Evolutionary conservation across 345 rosid species (phyloP).

Genomic region (Hypericum androsaemum): DNA sequence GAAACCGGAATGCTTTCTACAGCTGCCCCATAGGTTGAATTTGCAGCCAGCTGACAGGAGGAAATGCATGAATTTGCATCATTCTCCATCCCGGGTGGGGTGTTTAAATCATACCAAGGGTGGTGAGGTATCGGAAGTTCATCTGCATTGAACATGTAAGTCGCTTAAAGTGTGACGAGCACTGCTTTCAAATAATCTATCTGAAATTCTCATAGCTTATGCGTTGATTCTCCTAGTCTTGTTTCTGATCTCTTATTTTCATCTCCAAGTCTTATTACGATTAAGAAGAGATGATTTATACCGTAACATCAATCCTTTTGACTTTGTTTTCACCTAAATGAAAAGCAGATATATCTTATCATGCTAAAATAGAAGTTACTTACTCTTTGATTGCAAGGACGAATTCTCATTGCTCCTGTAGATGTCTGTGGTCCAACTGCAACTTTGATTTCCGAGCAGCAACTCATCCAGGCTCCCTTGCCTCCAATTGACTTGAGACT

Average conservation of each 20-base stretch:
- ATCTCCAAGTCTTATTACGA: slow-evolving; percentile 1
- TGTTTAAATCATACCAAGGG: slow-evolving; percentile 34
- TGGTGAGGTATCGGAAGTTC: slow-evolving; percentile 31
- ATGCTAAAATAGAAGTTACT: slow-evolving; percentile 11
- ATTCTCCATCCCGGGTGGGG: slow-evolving; percentile 37
- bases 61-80: slow-evolving; percentile 19
- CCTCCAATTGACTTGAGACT: slow-evolving; percentile 21
- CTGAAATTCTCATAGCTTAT: too few relatives aligned
- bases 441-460: slow-evolving; percentile 18
- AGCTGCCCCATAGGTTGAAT: slow-evolving; percentile 25
- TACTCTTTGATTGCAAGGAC: slow-evolving; percentile 21
- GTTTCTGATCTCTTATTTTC: background rate
- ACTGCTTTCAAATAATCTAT: too few relatives aligned
- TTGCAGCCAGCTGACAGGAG: slow-evolving; percentile 25
- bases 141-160: slow-evolving; percentile 30
- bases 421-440: slow-evolving; percentile 26
- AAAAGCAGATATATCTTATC: too few relatives aligned
- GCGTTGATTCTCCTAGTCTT: too few relatives aligned
- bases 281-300: background rate
- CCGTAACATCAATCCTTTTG: too few relatives aligned
- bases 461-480: slow-evolving; percentile 17
- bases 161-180: slow-evolving; percentile 6
- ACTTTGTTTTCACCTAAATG: too few relatives aligned
- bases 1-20: slow-evolving; percentile 17
- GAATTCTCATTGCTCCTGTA: slow-evolving; percentile 13